phyloP scores from a whole-genome alignment of 352 stramenopile species.

The Phytophthora constricta region DNA sequence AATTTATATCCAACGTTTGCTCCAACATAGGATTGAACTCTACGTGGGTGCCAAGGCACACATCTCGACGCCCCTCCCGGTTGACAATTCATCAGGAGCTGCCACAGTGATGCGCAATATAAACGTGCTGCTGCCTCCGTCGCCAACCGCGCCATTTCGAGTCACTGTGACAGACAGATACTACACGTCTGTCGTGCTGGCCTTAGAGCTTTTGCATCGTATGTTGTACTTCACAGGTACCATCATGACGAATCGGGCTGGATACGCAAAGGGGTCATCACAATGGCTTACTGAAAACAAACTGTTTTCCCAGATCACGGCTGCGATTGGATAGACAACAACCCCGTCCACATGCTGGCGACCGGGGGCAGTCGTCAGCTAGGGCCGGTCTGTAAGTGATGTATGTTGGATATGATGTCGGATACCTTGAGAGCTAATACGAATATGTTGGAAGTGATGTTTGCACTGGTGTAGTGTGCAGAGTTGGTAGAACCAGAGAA shows the following conservation, averaged over 20 bases:
- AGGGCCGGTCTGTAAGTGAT: background rate
- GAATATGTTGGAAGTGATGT: background rate
- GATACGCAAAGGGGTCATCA: background rate
- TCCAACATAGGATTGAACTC: background rate
- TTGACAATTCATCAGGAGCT: background rate
- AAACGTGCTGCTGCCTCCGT: background rate
- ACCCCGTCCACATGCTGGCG: background rate
- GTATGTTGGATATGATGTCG: background rate
- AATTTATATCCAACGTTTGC: background rate
- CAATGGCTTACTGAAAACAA: background rate
- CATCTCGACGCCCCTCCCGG: background rate
- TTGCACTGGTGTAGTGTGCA: background rate
- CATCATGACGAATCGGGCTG: background rate
- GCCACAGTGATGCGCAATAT: background rate
- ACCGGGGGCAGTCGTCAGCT: background rate
- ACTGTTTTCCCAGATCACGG: background rate
- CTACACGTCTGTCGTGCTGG: conserved; percentile 16
- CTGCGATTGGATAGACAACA: too few relatives aligned
- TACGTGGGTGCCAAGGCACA: background rate
- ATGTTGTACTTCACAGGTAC: conserved; percentile 9
- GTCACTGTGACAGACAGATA: background rate
- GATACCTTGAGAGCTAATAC: background rate
- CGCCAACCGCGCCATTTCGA: background rate
- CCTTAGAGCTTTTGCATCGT: conserved; percentile 11
- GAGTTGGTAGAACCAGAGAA: background rate